These are phyloP conservation scores for Pestalotiopsis sp. DNA, from an alignment of 2,329 filamentous ascomycete species.

Conservation along the genomic window DNA sequence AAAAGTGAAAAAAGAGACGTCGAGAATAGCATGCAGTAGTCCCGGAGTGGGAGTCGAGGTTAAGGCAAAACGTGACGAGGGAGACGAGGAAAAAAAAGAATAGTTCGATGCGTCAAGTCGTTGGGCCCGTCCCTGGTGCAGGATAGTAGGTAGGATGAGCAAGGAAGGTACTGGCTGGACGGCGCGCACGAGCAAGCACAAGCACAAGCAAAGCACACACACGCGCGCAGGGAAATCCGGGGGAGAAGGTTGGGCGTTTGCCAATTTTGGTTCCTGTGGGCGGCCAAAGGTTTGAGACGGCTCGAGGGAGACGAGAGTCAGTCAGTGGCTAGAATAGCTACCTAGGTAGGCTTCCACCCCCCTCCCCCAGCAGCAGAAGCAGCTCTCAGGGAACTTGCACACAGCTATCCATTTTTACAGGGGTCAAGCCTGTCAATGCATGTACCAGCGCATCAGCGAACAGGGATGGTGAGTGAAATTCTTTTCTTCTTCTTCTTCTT, in stretches of 20 bases:
- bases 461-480: not conserved
- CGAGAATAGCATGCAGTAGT: not conserved
- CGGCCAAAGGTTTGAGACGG: conserved; percentile 4
- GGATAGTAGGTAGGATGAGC: not conserved
- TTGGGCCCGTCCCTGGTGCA: not conserved
- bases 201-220: not conserved
- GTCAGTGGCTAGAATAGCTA: not conserved
- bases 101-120: not conserved
- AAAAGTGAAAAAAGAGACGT: not conserved
- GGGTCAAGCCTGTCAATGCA: not conserved
- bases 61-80: not conserved
- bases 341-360: not conserved
- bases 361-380: not conserved
- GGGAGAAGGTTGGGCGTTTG: not conserved
- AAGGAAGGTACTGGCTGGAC: not conserved
- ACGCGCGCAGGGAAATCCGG: conserved; percentile 4
- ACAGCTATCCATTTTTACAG: not conserved
- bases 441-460: not conserved
- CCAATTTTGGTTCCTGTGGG: not conserved
- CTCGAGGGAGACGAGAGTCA: not conserved
- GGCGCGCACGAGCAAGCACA: not conserved
- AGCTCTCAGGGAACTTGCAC: not conserved
- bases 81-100: not conserved
- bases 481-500: not conserved
- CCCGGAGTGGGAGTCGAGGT: not conserved